Evolutionary conservation across 768 basidiomycete species (phyloP), one percentile per base, ranked within the genome.

Genomic region (Lactarius deliciosus): DNA sequence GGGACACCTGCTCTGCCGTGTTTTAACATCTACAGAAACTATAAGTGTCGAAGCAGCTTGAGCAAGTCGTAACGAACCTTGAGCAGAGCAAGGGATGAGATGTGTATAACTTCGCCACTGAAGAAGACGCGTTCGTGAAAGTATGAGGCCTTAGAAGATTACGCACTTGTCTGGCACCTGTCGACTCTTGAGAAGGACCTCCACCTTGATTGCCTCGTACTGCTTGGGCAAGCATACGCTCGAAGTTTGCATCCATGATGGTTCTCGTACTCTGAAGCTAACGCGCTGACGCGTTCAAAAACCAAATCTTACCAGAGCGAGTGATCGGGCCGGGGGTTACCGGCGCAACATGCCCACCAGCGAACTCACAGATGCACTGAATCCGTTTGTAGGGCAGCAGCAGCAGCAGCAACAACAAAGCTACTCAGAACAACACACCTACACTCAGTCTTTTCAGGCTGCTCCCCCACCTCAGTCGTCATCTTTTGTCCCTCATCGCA

Each of bases 1-100:
- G 97, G 97, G 32, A 99, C 97, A 66, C 96, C 97, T 47, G 97
- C 96, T 61, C 97, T 90, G 25, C 97, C 97, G 74, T 99, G 97
- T 78, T 99, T 99, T 68, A 99, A 81, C 97, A 99, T 99, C 96
- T 99, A 71, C 4, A 62, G 36, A 22, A 15, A 41, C n/a, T 57
- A 47, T 66, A 64, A 60, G 68, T 55, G n/a, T 18, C 57, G 67
- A 30, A 45, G 43, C 38, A 15, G 18, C 30, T 34, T 22, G 60
- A 65, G 32, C 32, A 2, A 22, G 43, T 11, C 32, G 20, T n/a
- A 32, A 70, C 81, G 58, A 45, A 92, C 96, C 87, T 99, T 99
- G 60, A 99, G 82, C 18, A 99, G 82, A n/a, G 97, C 97, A 2
- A 99, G 80, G 10, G 94, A 96, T 20, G 95, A 97, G 73, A 99